Evolutionary conservation across 2,329 filamentous ascomycete species (phyloP).

Genomic region (Colletotrichum lupini): DNA sequence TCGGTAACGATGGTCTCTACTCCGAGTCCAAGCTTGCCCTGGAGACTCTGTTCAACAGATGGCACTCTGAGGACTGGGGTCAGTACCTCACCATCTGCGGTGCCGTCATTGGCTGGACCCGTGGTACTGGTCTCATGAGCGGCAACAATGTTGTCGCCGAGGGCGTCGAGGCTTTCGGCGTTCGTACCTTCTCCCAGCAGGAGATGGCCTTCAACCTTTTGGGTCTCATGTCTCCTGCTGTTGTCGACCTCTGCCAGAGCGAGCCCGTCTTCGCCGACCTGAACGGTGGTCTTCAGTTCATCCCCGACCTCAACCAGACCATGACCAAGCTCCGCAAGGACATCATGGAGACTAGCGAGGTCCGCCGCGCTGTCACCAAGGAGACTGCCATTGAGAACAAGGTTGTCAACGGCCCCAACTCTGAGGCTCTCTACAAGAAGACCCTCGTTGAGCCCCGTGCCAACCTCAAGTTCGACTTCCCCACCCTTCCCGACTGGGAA

Average conservation of each 20-base stretch:
- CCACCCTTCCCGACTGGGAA: slow-evolving; percentile 90
- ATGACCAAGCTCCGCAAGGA: slow-evolving; percentile 96
- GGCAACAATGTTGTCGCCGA: slow-evolving; percentile 98
- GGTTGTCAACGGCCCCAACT: slow-evolving; percentile 93
- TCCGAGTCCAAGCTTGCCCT: slow-evolving; percentile 97
- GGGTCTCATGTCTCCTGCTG: slow-evolving; percentile 91
- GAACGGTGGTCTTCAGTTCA: slow-evolving; percentile 97
- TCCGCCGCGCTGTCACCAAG: slow-evolving; percentile 92
- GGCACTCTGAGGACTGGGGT: slow-evolving; percentile 97
- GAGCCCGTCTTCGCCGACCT: slow-evolving; percentile 97
- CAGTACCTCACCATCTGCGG: slow-evolving; percentile 98
- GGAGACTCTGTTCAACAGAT: slow-evolving; percentile 97
- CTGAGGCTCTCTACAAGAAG: slow-evolving; percentile 94
- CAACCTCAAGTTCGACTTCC: slow-evolving; percentile 99
- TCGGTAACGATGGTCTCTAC: slow-evolving; percentile 97
- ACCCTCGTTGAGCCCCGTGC: slow-evolving; percentile 92
- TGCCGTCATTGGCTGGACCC: slow-evolving; percentile 98
- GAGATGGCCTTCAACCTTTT: slow-evolving; percentile 99
- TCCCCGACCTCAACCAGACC: slow-evolving; percentile 92
- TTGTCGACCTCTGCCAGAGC: slow-evolving; percentile 94
- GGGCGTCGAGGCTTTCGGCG: slow-evolving; percentile 94
- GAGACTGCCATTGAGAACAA: slow-evolving; percentile 98
- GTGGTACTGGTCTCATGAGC: slow-evolving; percentile 97
- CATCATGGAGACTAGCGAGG: slow-evolving; percentile 93
- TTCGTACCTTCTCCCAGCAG: slow-evolving; percentile 98